A percentile compares a stretch with the other conserved stretches of the same genome.
Evolutionary conservation across 2,329 filamentous ascomycete genomes (phyloP).

Genomic region (Clarireedia monteithiana): DNA sequence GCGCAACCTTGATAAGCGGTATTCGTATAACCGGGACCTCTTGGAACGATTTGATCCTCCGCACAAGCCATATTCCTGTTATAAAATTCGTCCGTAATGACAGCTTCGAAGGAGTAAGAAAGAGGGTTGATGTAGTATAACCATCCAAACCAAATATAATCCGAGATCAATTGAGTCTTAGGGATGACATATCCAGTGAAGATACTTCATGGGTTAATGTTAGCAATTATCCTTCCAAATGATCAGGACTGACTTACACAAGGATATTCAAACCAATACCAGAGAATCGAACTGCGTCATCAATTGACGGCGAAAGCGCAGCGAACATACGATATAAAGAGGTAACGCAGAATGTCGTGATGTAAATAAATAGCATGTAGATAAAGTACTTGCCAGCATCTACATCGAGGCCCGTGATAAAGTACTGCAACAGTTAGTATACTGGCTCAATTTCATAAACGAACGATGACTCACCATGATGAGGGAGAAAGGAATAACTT

Average conservation of each 20-base stretch:
- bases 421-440: constrained; percentile 37
- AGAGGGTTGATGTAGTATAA: constrained; percentile 39
- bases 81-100: constrained; percentile 55
- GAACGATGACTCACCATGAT: constrained; percentile 29
- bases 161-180: constrained; percentile 47
- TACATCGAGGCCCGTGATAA: constrained; percentile 51
- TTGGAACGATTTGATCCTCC: constrained; percentile 49
- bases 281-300: constrained; percentile 57
- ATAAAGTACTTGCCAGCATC: constrained; percentile 58
- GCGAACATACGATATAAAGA: constrained; percentile 62
- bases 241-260: constrained; percentile 27
- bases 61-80: constrained; percentile 49
- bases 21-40: constrained; percentile 44
- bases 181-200: constrained; percentile 63
- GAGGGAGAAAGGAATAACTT: constrained; percentile 52
- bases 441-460: background rate
- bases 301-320: constrained; percentile 53
- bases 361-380: constrained; percentile 57
- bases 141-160: constrained; percentile 62
- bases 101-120: constrained; percentile 54
- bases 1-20: constrained; percentile 54
- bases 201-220: constrained; percentile 29
- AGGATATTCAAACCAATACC: constrained; percentile 55
- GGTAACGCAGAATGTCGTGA: constrained; percentile 53
- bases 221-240: background rate